Evolutionary conservation across 306 rosid genomes (phyloP).

Genomic region (Gleditsia sinensis): DNA sequence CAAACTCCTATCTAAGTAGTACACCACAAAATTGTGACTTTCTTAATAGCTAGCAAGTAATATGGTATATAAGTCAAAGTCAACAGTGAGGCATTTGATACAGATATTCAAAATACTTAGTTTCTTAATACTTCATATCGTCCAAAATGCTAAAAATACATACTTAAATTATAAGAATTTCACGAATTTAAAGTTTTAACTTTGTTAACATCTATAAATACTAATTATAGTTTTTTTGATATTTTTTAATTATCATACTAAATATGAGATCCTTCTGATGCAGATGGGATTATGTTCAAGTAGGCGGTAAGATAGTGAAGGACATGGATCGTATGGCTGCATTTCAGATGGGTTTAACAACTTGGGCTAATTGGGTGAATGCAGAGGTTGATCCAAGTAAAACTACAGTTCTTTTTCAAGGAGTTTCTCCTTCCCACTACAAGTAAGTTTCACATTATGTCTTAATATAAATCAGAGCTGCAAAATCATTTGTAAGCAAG

Average conservation of each 20-base stretch:
- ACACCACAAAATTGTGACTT: background rate
- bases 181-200: too few relatives aligned
- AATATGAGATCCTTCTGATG: background rate
- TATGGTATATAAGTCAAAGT: too few relatives aligned
- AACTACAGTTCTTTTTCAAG: constrained; percentile 65
- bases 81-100: too few relatives aligned
- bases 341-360: constrained; percentile 53
- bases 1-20: background rate
- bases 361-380: constrained; percentile 78
- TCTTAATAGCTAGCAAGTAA: background rate
- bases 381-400: constrained; percentile 43
- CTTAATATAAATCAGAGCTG: background rate
- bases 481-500: background rate
- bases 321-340: constrained; percentile 80
- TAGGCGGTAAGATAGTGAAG: constrained; percentile 43
- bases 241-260: too few relatives aligned
- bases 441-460: constrained; percentile 40
- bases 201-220: too few relatives aligned
- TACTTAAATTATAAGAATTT: too few relatives aligned
- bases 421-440: constrained; percentile 73
- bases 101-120: too few relatives aligned
- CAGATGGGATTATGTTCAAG: constrained; percentile 78
- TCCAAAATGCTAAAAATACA: too few relatives aligned
- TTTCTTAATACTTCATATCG: too few relatives aligned
- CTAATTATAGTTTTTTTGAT: too few relatives aligned